Base-by-base conservation (phyloP, 306 rosid genomes). In the Ormosia emarginata region DNA sequence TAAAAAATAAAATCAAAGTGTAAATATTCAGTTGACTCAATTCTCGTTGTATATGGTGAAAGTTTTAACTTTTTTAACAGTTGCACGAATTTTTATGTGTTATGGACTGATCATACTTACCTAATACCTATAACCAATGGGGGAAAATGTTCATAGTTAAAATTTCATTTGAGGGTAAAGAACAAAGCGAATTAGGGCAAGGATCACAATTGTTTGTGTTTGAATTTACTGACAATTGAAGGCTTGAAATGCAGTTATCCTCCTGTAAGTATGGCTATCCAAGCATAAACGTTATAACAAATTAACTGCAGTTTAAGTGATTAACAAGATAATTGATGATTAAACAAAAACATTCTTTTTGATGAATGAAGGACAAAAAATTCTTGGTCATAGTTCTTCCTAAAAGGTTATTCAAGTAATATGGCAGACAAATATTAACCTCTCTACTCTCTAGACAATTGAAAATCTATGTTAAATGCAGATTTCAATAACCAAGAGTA, bases 21-120 rank as follows among this genome's bases (percentile, higher is more conserved):
- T 84, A 87, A 58, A 84, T 87, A 87, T 36, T 87, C 30, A 64
- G 41, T 52, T 84, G 46, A 40, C 18, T 67, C 78, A 84, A 52
- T 66, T 59, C 8, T 71, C 0, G 1, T 66, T 66, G 34, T 46
- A 47, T 49, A 57, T 18, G 75, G 18, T 56, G 39, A 40, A 52
- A 40, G 75, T 74, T 67, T 30, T 5, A 9, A 46, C 2, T 33
- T 74, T 74, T 57, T 15, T 3, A 13, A 46, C 2, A 17, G 71
- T 43, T 70, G 69, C 76, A 41, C 10, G 9, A 33, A 32, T 73
- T 79, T 77, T 57, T 10, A 34, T 68, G 69, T 61, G 67, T 71
- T 46, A 29, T 55, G 52, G 24, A 62, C 8, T 63, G 8, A 63
- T 69, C 14, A 52, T 29, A 12, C 64, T 74, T 68, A 7, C 14